Conservation (phyloP, 2,329 filamentous ascomycete species). For the Thermomyces lanuginosus region DNA sequence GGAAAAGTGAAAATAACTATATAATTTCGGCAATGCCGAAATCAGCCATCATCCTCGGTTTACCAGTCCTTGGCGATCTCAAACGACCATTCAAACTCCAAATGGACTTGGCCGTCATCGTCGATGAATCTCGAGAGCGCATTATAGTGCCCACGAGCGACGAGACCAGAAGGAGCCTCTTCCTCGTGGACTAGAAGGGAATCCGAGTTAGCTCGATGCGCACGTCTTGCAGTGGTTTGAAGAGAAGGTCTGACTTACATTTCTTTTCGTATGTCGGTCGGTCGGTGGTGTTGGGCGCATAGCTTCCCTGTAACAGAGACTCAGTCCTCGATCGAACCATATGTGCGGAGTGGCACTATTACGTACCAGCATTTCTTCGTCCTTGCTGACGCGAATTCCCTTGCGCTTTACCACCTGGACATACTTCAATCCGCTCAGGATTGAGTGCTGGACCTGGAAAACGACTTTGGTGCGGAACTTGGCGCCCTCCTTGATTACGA, state of each 20-base stretch:
- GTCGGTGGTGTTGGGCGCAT: slow-evolving; percentile 79
- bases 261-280: slow-evolving; percentile 76
- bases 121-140: slow-evolving; percentile 83
- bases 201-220: no score
- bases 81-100: slow-evolving; percentile 91
- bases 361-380: slow-evolving; percentile 93
- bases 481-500: slow-evolving; percentile 91
- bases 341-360: background rate
- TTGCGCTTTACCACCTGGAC: slow-evolving; percentile 85
- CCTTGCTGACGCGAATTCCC: slow-evolving; percentile 74
- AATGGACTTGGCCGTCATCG: slow-evolving; percentile 79
- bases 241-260: slow-evolving; percentile 43
- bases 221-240: background rate
- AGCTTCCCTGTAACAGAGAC: slow-evolving; percentile 52
- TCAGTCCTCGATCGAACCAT: background rate
- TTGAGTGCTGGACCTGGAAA: slow-evolving; percentile 94
- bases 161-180: slow-evolving; percentile 80
- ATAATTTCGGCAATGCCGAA: no score
- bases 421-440: slow-evolving; percentile 88
- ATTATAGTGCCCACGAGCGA: slow-evolving; percentile 78
- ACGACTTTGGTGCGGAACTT: slow-evolving; percentile 86
- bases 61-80: slow-evolving; percentile 97
- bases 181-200: slow-evolving; percentile 58
- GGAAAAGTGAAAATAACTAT: no score
- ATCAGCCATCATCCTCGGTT: no score